These are phyloP conservation scores for Juglanconis juglandina DNA, from an alignment of 2,329 filamentous ascomycete species.

Conservation along the genomic window DNA sequence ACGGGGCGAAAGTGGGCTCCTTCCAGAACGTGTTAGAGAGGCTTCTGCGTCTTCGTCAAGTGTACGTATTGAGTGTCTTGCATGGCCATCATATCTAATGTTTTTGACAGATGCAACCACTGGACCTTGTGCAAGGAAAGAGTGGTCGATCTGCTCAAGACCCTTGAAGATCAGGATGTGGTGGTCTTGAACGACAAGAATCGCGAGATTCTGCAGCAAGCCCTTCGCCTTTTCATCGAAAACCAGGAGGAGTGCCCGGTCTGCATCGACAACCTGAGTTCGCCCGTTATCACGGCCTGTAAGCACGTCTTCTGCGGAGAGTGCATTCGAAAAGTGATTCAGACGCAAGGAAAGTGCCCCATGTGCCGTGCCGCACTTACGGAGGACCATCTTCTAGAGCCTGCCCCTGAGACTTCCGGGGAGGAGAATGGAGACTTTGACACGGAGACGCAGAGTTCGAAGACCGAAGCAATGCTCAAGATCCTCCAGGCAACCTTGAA, in stretches of 20 bases:
- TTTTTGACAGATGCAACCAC: constrained; percentile 66
- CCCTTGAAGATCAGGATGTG: constrained; percentile 64
- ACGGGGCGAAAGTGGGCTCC: constrained; percentile 42
- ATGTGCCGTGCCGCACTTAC: constrained; percentile 73
- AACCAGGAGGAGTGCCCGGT: constrained; percentile 79
- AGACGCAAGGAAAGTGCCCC: constrained; percentile 75
- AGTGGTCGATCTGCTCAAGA: constrained; percentile 66
- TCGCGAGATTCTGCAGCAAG: constrained; percentile 65
- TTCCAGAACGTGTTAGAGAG: constrained; percentile 79
- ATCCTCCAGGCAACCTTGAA: constrained; percentile 68
- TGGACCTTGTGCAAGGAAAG: constrained; percentile 78
- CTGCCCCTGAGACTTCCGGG: constrained; percentile 53
- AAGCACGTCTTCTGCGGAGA: constrained; percentile 73
- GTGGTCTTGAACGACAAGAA: constrained; percentile 73
- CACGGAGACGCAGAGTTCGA: constrained; percentile 67
- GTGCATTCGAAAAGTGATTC: constrained; percentile 73
- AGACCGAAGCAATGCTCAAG: constrained; percentile 74
- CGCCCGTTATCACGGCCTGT: constrained; percentile 80
- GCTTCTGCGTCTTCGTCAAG: constrained; percentile 76
- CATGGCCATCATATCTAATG: constrained; percentile 18
- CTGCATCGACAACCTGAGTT: constrained; percentile 69
- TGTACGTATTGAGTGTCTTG: constrained; percentile 39
- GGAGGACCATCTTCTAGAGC: constrained; percentile 59
- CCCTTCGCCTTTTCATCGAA: constrained; percentile 74
- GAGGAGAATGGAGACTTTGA: constrained; percentile 53